Evolutionary conservation across 768 basidiomycete genomes (phyloP).

Genomic region (Agrocybe praecox): DNA sequence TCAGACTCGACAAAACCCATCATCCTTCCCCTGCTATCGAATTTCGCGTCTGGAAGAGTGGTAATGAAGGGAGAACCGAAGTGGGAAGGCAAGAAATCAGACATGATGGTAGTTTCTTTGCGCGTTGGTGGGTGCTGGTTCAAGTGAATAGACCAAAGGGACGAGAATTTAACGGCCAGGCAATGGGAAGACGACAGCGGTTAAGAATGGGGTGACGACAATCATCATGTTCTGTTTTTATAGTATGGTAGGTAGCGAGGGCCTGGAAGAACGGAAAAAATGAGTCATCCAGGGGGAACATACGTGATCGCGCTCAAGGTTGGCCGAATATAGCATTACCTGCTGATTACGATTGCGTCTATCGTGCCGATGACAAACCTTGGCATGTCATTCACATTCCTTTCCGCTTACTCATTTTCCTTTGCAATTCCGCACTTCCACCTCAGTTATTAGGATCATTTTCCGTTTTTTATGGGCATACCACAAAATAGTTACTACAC

Average conservation of each 20-base stretch:
- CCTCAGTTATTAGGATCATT: not conserved
- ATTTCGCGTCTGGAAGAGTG: conserved; percentile 28
- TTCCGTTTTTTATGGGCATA: no score
- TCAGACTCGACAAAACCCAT: conserved; percentile 44
- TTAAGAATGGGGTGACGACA: conserved; percentile 1
- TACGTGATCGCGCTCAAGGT: conserved; percentile 3
- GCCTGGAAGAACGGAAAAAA: conserved; percentile 13
- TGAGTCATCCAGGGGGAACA: conserved; percentile 15
- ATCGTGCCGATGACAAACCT: conserved; percentile 2
- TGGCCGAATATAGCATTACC: conserved; percentile 1
- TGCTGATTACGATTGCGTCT: conserved; percentile 7
- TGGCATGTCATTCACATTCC: not conserved
- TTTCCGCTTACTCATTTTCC: not conserved
- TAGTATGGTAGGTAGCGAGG: conserved; percentile 6
- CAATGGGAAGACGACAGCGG: not conserved
- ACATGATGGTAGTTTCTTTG: conserved; percentile 14
- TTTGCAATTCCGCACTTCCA: not conserved
- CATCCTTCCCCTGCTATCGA: conserved; percentile 48
- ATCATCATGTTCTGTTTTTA: conserved; percentile 12
- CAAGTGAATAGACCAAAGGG: not conserved
- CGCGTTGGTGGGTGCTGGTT: not conserved
- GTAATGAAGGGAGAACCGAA: conserved; percentile 25
- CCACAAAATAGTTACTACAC: no score
- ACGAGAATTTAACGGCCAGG: not conserved
- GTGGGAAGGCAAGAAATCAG: conserved; percentile 23